Percentiles rank a stretch among this genome's conserved stretches.
Conservation (phyloP, 768 basidiomycete genomes). For the Naganishia kalamii region DNA sequence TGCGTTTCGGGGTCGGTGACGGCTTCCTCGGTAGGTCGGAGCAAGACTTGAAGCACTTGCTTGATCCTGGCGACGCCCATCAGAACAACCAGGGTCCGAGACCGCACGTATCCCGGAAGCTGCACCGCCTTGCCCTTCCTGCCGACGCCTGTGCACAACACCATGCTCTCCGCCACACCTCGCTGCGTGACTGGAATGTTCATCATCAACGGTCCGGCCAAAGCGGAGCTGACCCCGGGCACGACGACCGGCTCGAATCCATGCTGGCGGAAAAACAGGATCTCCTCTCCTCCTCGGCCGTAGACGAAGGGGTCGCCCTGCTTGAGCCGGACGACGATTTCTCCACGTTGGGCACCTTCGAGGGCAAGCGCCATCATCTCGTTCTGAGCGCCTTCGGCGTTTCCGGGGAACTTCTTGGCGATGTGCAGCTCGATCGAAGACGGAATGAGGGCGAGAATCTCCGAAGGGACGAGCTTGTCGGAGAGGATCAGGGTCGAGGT, state of each 20-base stretch:
- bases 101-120: conserved; percentile 80
- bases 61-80: conserved; percentile 90
- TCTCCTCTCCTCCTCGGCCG: conserved; percentile 88
- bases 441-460: conserved; percentile 79
- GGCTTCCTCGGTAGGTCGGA: conserved; percentile 20
- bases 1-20: conserved; percentile 23
- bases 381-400: conserved; percentile 85
- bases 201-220: conserved; percentile 82
- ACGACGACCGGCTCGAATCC: conserved; percentile 79
- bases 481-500: conserved; percentile 82
- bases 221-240: conserved; percentile 81
- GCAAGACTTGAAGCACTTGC: conserved; percentile 63
- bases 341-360: conserved; percentile 68
- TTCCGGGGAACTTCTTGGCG: conserved; percentile 95
- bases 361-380: conserved; percentile 92
- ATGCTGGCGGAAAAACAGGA: conserved; percentile 78
- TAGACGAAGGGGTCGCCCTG: conserved; percentile 97
- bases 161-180: conserved; percentile 81
- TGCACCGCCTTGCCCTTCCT: conserved; percentile 71
- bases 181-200: conserved; percentile 92
- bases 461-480: conserved; percentile 90
- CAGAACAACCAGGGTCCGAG: conserved; percentile 71
- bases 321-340: conserved; percentile 86
- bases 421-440: conserved; percentile 63
- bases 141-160: conserved; percentile 91